Evolutionary conservation across 371 early-diverging fungal genomes (phyloP).

Genomic region (Phascolomyces articulosus): DNA sequence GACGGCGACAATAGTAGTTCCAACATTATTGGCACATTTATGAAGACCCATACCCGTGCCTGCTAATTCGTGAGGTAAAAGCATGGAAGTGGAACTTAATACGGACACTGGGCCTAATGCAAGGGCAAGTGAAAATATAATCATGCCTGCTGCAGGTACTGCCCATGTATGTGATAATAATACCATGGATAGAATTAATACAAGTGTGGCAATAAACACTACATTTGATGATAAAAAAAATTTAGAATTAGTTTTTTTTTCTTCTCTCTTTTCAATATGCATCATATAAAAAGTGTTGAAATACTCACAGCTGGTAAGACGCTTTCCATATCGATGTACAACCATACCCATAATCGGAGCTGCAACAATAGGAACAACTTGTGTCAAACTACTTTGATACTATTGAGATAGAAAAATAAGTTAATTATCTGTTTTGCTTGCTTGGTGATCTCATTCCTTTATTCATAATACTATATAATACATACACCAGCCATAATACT

Average conservation of each 20-base stretch:
- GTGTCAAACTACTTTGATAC: conserved; percentile 61
- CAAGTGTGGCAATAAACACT: conserved; percentile 39
- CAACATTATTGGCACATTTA: conserved; percentile 53
- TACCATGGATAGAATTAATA: conserved; percentile 37
- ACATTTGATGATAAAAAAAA: background rate
- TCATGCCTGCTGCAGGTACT: conserved; percentile 47
- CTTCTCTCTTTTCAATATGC: background rate
- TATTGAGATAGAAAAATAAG: conserved; percentile 9
- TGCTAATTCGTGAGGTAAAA: conserved; percentile 43
- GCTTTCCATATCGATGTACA: conserved; percentile 56
- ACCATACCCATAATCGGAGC: conserved; percentile 58
- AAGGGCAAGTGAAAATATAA: conserved; percentile 48
- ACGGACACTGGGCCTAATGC: conserved; percentile 50
- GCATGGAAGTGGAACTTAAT: conserved; percentile 40
- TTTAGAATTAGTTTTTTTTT: background rate
- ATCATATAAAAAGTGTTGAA: background rate
- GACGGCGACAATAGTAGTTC: conserved; percentile 51
- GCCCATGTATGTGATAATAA: conserved; percentile 41
- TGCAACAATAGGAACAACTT: conserved; percentile 54
- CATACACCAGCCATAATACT: conserved; percentile 51
- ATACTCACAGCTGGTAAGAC: conserved; percentile 38
- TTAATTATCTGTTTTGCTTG: too few species aligned
- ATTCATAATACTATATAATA: background rate
- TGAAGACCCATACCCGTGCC: conserved; percentile 58
- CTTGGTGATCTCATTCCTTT: too few species aligned